Evolutionary conservation across 2,329 filamentous ascomycete genomes (phyloP).

Genomic region (Aotearoamyces nothofagi): DNA sequence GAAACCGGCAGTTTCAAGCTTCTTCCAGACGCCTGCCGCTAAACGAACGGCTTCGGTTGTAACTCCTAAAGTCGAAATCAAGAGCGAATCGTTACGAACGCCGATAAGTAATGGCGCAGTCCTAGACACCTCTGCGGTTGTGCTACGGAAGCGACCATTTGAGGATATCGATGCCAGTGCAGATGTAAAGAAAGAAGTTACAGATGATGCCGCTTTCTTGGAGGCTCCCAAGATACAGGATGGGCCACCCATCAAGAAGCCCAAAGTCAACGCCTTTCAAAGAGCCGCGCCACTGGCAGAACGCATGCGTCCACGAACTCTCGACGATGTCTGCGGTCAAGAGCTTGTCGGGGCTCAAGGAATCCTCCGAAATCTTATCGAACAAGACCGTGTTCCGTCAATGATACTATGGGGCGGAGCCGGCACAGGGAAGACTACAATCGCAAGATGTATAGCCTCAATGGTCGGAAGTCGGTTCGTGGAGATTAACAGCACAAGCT

Average conservation of each 20-base stretch:
- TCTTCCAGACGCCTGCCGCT: conserved; percentile 45
- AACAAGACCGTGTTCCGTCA: conserved; percentile 71
- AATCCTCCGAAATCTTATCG: conserved; percentile 75
- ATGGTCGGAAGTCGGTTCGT: conserved; percentile 76
- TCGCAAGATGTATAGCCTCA: conserved; percentile 77
- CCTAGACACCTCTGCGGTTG: background rate
- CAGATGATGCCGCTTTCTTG: background rate
- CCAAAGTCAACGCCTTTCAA: conserved; percentile 46
- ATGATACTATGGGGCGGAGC: conserved; percentile 89
- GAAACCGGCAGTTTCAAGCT: conserved; percentile 38
- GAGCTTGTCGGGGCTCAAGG: conserved; percentile 75
- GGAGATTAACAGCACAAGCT: conserved; percentile 88
- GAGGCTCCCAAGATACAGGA: conserved; percentile 7
- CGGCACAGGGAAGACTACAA: conserved; percentile 79
- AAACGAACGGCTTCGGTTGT: conserved; percentile 29
- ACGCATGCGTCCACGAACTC: conserved; percentile 71
- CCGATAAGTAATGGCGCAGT: background rate
- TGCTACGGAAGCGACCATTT: background rate
- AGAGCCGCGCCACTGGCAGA: conserved; percentile 77
- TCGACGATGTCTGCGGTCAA: conserved; percentile 84
- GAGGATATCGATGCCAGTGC: background rate
- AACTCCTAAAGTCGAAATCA: conserved; percentile 15
- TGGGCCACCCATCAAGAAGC: conserved; percentile 37
- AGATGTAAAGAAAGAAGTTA: background rate
- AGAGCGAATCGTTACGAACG: too few relatives aligned